Evolutionary conservation across 345 rosid species (phyloP), one percentile per base, ranked within the genome.

Genomic region (Rhodamnia rubescens): DNA sequence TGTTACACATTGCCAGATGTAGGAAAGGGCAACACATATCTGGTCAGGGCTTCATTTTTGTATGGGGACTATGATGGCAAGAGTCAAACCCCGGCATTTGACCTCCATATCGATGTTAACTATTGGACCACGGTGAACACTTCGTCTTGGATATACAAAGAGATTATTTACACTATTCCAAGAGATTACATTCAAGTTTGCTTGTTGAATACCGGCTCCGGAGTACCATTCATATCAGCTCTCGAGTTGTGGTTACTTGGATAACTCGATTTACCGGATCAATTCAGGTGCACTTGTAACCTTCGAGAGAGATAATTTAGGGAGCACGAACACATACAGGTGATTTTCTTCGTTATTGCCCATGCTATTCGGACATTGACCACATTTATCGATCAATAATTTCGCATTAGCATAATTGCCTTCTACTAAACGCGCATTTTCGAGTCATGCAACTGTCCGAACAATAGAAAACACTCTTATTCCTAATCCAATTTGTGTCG

Each of bases 161-260:
- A 93, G 86, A 88, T 93, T 21, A 84, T 93, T 11, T 89, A 94
- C 87, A 53, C 85, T 21, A 80, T 85, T 14, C 24, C 47, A 15
- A 85, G 89, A 8, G 84, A 87, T 15, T 29, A 10, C n/a, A 57
- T 92, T 6, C 83, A 90, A 11, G 53, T 95, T n/a, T 95, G 95
- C 86, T 84, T 92, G 1, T 92, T 92, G 11, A 94, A 95, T 50
- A 91, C 86, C 0, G 91, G 91, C 11, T 54, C 44, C 0, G 94
- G 94, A 36, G 84, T 90, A 21, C 95, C 95, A 83, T 93, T 95
- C 84, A 89, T 93, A 27, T 91, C 94, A 3, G 86, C 90, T 16
- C 78, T 94, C 83, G 95, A 95, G 58, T 61, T 93, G 11, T 36
- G 83, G 16, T 85, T 29, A 8, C 1, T 85, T 85, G 32, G 86